These are phyloP conservation scores for Pistacia integerrima DNA, from an alignment of 345 rosid species.

Conservation along the genomic window DNA sequence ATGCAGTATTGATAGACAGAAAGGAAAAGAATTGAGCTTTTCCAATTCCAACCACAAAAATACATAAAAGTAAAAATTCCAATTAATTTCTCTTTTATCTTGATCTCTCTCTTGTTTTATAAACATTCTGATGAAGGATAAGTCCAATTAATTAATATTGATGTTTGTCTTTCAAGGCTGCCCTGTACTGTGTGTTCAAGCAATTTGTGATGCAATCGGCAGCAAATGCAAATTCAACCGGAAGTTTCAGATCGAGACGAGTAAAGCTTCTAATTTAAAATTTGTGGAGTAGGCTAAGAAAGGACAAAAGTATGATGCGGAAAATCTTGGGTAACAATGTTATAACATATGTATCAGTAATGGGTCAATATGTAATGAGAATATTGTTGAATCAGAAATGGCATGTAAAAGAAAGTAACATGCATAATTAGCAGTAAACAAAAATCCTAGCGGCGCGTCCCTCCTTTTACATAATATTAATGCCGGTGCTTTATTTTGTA, in stretches of 20 bases:
- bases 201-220: background rate
- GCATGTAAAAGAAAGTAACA: background rate
- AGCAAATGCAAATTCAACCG: background rate
- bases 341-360: too few relatives aligned
- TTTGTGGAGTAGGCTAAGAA: background rate
- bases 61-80: background rate
- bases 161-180: background rate
- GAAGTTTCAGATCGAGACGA: background rate
- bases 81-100: background rate
- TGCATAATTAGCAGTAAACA: background rate
- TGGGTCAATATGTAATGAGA: background rate
- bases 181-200: background rate
- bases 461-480: background rate
- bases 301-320: background rate
- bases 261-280: too few relatives aligned
- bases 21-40: slow-evolving; percentile 10
- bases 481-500: too few relatives aligned
- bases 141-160: background rate
- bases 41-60: background rate
- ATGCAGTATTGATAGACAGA: slow-evolving; percentile 19
- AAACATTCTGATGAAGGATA: background rate
- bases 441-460: background rate
- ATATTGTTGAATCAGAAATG: background rate
- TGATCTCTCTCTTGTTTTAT: too few relatives aligned
- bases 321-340: background rate